These are phyloP conservation scores for Coccinonectria pachysandricola DNA, from an alignment of 2,329 filamentous ascomycete species.

Conservation along the genomic window DNA sequence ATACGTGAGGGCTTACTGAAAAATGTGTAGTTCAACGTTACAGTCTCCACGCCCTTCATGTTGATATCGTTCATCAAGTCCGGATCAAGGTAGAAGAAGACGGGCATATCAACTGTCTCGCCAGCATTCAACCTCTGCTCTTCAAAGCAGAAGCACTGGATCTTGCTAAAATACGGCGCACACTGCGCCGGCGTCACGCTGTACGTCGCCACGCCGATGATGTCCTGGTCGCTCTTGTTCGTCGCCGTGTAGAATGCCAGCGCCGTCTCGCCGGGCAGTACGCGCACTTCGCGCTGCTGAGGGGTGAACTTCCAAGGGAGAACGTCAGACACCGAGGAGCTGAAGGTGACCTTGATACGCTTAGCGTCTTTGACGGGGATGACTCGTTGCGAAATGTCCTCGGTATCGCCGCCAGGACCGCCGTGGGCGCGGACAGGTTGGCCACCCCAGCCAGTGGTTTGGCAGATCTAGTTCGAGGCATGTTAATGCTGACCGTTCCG, in stretches of 20 bases:
- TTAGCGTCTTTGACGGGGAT: constrained; percentile 70
- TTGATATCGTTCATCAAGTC: constrained; percentile 86
- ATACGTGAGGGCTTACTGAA: constrained; percentile 70
- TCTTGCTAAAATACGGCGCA: constrained; percentile 97
- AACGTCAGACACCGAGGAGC: constrained; percentile 86
- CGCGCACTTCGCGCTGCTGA: constrained; percentile 91
- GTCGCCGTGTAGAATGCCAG: constrained; percentile 96
- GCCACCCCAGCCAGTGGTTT: constrained; percentile 83
- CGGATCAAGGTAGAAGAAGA: constrained; percentile 98
- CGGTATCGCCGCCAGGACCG: constrained; percentile 36
- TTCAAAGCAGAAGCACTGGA: constrained; percentile 99
- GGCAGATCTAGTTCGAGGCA: constrained; percentile 52
- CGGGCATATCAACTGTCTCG: constrained; percentile 98
- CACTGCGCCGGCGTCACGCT: constrained; percentile 94
- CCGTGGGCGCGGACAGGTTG: constrained; percentile 77
- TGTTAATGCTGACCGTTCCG: too few species aligned
- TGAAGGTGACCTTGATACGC: constrained; percentile 91
- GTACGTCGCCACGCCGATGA: constrained; percentile 96
- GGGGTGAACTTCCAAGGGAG: constrained; percentile 96
- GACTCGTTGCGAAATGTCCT: constrained; percentile 65
- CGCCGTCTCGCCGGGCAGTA: constrained; percentile 91
- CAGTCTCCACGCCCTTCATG: constrained; percentile 89
- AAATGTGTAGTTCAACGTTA: constrained; percentile 94
- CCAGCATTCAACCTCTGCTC: constrained; percentile 89
- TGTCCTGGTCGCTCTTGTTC: constrained; percentile 81